These are phyloP conservation scores for Rhodofomes roseus DNA, from an alignment of 1,284 basidiomycete genomes.

Conservation along the genomic window DNA sequence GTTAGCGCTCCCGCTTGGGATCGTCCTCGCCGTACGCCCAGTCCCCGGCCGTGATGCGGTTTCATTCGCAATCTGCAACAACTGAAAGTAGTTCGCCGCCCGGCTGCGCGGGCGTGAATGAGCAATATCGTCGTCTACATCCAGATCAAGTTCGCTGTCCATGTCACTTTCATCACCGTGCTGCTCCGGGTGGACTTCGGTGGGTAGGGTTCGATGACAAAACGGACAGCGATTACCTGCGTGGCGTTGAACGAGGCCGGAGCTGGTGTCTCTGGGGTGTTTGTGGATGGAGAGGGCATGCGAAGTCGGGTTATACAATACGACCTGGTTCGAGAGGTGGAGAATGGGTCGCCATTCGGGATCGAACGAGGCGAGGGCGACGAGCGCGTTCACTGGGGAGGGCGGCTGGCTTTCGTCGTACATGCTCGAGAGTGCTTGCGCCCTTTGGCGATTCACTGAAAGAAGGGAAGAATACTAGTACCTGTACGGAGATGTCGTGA, in stretches of 20 bases:
- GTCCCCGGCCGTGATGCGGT: conserved; percentile 54
- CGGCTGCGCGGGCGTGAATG: conserved; percentile 33
- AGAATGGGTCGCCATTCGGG: conserved; percentile 66
- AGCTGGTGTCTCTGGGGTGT: conserved; percentile 16
- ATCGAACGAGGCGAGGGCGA: conserved; percentile 23
- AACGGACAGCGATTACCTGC: conserved; percentile 53
- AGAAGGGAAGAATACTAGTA: too few relatives aligned
- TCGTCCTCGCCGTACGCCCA: conserved; percentile 27
- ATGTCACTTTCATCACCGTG: conserved; percentile 25
- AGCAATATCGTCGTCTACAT: conserved; percentile 16
- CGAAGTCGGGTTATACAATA: conserved; percentile 83
- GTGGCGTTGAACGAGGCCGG: background rate
- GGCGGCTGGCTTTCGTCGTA: conserved; percentile 17
- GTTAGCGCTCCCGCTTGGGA: background rate
- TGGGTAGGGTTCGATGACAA: conserved; percentile 58
- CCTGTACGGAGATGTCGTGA: too few relatives aligned
- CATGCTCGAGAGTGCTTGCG: conserved; percentile 6
- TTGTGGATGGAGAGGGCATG: conserved; percentile 75
- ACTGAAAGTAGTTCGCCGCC: conserved; percentile 71
- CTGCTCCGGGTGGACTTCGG: conserved; percentile 11
- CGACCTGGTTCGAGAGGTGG: conserved; percentile 80
- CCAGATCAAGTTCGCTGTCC: conserved; percentile 17
- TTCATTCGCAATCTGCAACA: conserved; percentile 68
- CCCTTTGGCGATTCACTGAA: too few relatives aligned
- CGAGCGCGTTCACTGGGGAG: conserved; percentile 17